Evolutionary conservation across 306 rosid genomes (phyloP), one percentile per base, ranked within the genome.

Genomic region (Acmispon strigosus): DNA sequence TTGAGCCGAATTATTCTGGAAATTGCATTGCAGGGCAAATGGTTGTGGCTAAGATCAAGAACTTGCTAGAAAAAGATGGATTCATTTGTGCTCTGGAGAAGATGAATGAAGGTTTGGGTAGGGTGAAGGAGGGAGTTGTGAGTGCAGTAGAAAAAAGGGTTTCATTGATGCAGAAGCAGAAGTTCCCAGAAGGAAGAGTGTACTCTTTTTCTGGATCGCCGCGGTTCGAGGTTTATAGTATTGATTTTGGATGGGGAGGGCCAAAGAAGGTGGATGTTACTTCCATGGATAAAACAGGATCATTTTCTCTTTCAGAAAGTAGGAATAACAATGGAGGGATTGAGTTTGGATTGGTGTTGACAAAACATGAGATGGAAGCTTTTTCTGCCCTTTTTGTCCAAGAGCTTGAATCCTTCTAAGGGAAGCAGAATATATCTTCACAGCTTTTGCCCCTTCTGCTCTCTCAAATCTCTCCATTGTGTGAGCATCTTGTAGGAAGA

Each of bases 121-220:
- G n/a, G 1, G 61, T 83, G 22, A 55, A 70, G 8, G 47, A 74
- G 4, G 81, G 6, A 0, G 68, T 75, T 29, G 7, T 79, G 0
- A 29, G 39, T 10, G 77, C 51, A 27, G 79, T 66, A 13, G 74
- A 74, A 14, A 55, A 17, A 5, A 37, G 27, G 69, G 1, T 59
- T 7, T 17, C 60, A 29, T 0, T 4, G 4, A 10, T 75, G 43
- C 9, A 8, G 0, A 14, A 0, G 8, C 0, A n/a, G n/a, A n/a
- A n/a, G n/a, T n/a, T 0, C 0, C 17, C 1, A 6, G 32, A 12
- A 6, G 51, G 11, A 0, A 55, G 32, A 29, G 0, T 17, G 0
- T 24, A 78, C 8, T 66, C 84, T 11, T 55, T 15, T 10, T 78
- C 70, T 7, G 92, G 92, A 11, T 84, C 89, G 9, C 84, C 89